Evolutionary conservation across 352 stramenopile genomes (phyloP).

Genomic region (Phytophthora ohioensis): DNA sequence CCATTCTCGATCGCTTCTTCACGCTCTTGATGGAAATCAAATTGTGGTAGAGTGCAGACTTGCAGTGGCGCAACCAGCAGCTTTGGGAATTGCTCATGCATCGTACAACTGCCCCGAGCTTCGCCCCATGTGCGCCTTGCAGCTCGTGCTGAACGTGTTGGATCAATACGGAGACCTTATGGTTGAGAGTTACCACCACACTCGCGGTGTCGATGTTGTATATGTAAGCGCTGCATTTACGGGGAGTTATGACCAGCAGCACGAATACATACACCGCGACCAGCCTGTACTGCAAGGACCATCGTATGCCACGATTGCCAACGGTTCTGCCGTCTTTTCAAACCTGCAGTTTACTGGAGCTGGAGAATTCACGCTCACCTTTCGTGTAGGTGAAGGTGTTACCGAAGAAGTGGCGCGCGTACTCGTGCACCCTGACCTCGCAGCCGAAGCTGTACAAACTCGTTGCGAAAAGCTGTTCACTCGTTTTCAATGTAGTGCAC

Average conservation of each 20-base stretch:
- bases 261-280: constrained; percentile 1
- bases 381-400: constrained; percentile 32
- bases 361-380: constrained; percentile 55
- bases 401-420: constrained; percentile 53
- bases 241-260: background rate
- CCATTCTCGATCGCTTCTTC: constrained; percentile 22
- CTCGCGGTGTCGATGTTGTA: constrained; percentile 2
- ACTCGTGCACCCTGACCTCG: constrained; percentile 45
- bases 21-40: constrained; percentile 15
- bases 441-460: constrained; percentile 25
- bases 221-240: constrained; percentile 33
- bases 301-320: constrained; percentile 35
- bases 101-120: constrained; percentile 60
- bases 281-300: constrained; percentile 29
- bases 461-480: constrained; percentile 48
- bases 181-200: constrained; percentile 14
- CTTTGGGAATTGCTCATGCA: constrained; percentile 56
- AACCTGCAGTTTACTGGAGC: constrained; percentile 49
- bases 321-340: constrained; percentile 50
- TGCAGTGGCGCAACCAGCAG: constrained; percentile 31
- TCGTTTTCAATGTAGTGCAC: constrained; percentile 40
- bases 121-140: constrained; percentile 50
- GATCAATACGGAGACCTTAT: constrained; percentile 70
- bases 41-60: constrained; percentile 47
- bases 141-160: constrained; percentile 48